Percentiles rank a stretch among this genome's conserved stretches.
Evolutionary conservation across 805 yeast genomes (phyloP).

Genomic region (Myxozyma sirexii): DNA sequence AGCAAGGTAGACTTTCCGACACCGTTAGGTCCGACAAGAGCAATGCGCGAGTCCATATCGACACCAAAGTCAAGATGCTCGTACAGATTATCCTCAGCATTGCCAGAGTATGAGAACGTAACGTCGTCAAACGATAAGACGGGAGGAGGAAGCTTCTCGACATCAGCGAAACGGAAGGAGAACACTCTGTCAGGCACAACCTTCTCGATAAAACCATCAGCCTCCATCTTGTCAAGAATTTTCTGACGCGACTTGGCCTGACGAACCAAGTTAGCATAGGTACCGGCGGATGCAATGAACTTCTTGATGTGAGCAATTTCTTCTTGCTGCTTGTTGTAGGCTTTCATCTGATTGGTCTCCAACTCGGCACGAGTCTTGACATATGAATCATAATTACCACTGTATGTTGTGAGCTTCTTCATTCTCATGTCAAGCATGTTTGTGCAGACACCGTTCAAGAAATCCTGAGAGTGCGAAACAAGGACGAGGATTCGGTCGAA

Average conservation of each 20-base stretch:
- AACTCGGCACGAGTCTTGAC: conserved; percentile 89
- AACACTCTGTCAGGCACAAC: conserved; percentile 93
- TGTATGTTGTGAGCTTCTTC: conserved; percentile 70
- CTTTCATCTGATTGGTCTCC: conserved; percentile 98
- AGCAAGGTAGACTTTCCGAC: conserved; percentile 96
- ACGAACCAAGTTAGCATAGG: conserved; percentile 96
- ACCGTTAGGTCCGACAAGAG: conserved; percentile 98
- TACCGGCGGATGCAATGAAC: conserved; percentile 99
- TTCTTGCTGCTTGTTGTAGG: conserved; percentile 95
- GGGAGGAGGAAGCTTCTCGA: conserved; percentile 98
- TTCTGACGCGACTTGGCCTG: conserved; percentile 99
- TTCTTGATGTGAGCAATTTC: conserved; percentile 98
- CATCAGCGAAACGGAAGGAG: conserved; percentile 90
- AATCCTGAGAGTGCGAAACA: conserved; percentile 98
- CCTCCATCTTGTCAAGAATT: conserved; percentile 99
- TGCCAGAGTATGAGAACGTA: conserved; percentile 77
- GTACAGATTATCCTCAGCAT: conserved; percentile 83
- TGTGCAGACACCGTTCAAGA: conserved; percentile 97
- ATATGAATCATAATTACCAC: conserved; percentile 99
- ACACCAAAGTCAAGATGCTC: conserved; percentile 94
- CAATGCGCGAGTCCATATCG: conserved; percentile 98
- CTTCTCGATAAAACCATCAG: conserved; percentile 90
- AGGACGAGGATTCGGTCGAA: conserved; percentile 91
- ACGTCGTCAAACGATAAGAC: conserved; percentile 95
- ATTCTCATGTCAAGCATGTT: conserved; percentile 97